A percentile compares a stretch with the other conserved stretches of the same genome.
These are phyloP conservation scores for Triticum aestivum DNA, from an alignment of 176 grass and related monocot species.

Conservation along the genomic window IWGSC_CS_RefSeq_v2.1 NC_057803.1:611837614-611838113, in stretches of 20 bases:
- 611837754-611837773: not conserved
- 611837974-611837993: conserved; percentile 74
- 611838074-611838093: conserved; percentile 79
- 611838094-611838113: conserved; percentile 74
- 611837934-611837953: conserved; percentile 42
- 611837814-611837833: conserved; percentile 18
- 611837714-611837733: conserved; percentile 22
- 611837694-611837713: not conserved
- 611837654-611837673: not conserved
- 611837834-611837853: conserved; percentile 22
- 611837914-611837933: conserved; percentile 43
- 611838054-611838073: conserved; percentile 89
- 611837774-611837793: conserved; percentile 19
- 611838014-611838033: conserved; percentile 67
- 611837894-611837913: conserved; percentile 26
- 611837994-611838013: conserved; percentile 80
- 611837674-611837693: not conserved
- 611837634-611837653: not conserved
- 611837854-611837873: conserved; percentile 29
- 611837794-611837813: conserved; percentile 22
- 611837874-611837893: conserved; percentile 6
- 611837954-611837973: conserved; percentile 19
- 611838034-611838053: conserved; percentile 79
- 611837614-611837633: too few species aligned
- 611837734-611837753: conserved; percentile 11